A percentile compares a stretch with the other conserved stretches of the same genome.
phyloP scores from a whole-genome alignment of 306 rosid genomes.

The Alnus glutinosa region DNA sequence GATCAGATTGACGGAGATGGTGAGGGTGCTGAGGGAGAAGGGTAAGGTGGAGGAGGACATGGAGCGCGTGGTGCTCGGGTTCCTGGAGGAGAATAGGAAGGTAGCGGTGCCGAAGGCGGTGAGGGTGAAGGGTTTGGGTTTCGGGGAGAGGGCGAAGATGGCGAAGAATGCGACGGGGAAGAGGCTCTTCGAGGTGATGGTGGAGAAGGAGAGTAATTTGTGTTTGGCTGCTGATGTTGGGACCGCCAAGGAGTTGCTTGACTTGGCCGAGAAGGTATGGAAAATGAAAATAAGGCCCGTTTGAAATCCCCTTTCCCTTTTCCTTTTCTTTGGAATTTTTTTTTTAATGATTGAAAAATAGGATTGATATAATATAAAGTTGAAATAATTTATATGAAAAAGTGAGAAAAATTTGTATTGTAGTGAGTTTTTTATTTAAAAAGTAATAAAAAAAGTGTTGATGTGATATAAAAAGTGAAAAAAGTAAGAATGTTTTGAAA shows the following conservation, averaged over 20 bases:
- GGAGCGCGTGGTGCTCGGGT: conserved; percentile 51
- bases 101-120: conserved; percentile 58
- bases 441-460: too few relatives aligned
- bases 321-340: too few relatives aligned
- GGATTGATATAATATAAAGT: too few relatives aligned
- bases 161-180: conserved; percentile 83
- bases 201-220: conserved; percentile 73
- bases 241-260: conserved; percentile 76
- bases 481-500: too few relatives aligned
- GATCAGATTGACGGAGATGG: conserved; percentile 72
- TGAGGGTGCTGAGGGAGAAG: conserved; percentile 66
- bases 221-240: conserved; percentile 92
- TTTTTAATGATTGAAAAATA: too few relatives aligned
- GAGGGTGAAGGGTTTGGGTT: conserved; percentile 48
- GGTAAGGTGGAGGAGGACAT: conserved; percentile 72
- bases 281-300: too few relatives aligned
- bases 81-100: conserved; percentile 76
- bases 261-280: conserved; percentile 72
- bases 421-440: too few relatives aligned
- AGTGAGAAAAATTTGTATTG: too few relatives aligned
- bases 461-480: too few relatives aligned
- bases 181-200: conserved; percentile 78
- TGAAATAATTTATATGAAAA: too few relatives aligned
- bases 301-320: too few relatives aligned
- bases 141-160: conserved; percentile 70